A percentile compares a stretch with the other conserved stretches of the same genome.
Conservation (phyloP, 164 flowering plant species). For the Vitis vinifera region ASM3070453v1 NC_081816.1:22909501-22910000, state of each 20-base stretch:
- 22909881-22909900: conserved; percentile 63
- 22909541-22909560: too few relatives aligned
- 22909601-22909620: too few relatives aligned
- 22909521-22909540: too few relatives aligned
- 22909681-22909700: neutral
- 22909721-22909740: neutral
- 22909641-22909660: too few relatives aligned
- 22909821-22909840: conserved; percentile 62
- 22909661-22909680: neutral
- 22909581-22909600: too few relatives aligned
- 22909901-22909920: conserved; percentile 65
- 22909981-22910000: neutral
- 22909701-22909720: neutral
- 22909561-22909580: too few relatives aligned
- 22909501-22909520: too few relatives aligned
- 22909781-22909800: conserved; percentile 50
- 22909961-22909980: neutral
- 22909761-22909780: conserved; percentile 51
- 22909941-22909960: neutral
- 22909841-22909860: conserved; percentile 60
- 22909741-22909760: neutral
- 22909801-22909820: conserved; percentile 49
- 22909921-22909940: conserved; percentile 30
- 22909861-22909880: conserved; percentile 55
- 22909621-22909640: too few relatives aligned